A percentile compares a stretch with the other conserved stretches of the same genome.
These are phyloP conservation scores for Aspergillus brunneoviolaceus DNA, from an alignment of 2,329 filamentous ascomycete genomes.

Conservation along the genomic window DNA sequence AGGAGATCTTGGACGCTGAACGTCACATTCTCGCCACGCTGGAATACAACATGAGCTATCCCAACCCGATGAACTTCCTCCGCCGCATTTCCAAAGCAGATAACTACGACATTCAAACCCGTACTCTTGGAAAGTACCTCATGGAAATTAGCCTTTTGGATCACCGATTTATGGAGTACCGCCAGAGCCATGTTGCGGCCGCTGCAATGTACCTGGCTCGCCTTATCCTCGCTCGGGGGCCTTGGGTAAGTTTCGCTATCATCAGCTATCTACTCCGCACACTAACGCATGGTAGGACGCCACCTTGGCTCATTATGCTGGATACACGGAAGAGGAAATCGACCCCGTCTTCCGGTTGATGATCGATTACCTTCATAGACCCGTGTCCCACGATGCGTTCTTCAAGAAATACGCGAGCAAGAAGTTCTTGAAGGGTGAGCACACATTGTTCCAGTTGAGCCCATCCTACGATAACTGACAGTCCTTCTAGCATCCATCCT, in stretches of 20 bases:
- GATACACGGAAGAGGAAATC: constrained; percentile 90
- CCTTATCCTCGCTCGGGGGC: constrained; percentile 82
- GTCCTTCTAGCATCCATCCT: constrained; percentile 73
- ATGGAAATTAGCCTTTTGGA: constrained; percentile 96
- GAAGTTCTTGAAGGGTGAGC: constrained; percentile 94
- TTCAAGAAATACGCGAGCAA: constrained; percentile 99
- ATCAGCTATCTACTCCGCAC: neutral
- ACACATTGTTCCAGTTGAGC: neutral
- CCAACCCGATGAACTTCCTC: constrained; percentile 99
- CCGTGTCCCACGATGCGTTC: constrained; percentile 92
- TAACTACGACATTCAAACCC: constrained; percentile 97
- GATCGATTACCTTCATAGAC: constrained; percentile 92
- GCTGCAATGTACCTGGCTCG: constrained; percentile 94
- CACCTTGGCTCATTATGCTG: constrained; percentile 85
- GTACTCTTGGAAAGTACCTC: constrained; percentile 94
- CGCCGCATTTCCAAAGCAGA: constrained; percentile 98
- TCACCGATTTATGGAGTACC: constrained; percentile 86
- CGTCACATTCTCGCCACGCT: constrained; percentile 87
- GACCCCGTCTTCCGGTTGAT: constrained; percentile 89
- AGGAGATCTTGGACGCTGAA: constrained; percentile 95
- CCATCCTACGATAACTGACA: constrained; percentile 21
- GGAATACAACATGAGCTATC: constrained; percentile 96
- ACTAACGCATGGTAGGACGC: constrained; percentile 60
- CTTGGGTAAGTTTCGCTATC: constrained; percentile 69
- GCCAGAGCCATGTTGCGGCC: constrained; percentile 86